Evolutionary conservation across 2,329 filamentous ascomycete genomes (phyloP), one percentile per base, ranked within the genome.

Genomic region (Pseudogymnoascus sp.): DNA sequence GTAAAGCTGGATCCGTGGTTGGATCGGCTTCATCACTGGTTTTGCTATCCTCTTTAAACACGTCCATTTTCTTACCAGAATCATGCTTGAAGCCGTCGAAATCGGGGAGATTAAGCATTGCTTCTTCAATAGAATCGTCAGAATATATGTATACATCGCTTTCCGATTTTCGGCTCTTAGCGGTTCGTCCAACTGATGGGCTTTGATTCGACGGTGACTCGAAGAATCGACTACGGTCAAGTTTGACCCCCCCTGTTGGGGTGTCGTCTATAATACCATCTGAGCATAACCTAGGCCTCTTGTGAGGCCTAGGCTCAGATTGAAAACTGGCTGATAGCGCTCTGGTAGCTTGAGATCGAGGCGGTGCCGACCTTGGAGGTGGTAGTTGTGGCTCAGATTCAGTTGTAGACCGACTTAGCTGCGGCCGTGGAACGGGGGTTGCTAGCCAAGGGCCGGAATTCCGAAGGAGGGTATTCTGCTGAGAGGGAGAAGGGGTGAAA

Each of bases 401-500:
- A 4, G 69, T 67, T 29, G 39, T 52, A 41, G 68, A 64, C 29
- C 66, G 68, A 37, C 67, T 61, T 16, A 72, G 62, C 58, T 69
- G 70, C 45, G 67, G 67, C 59, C 66, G 68, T 70, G 64, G 77
- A 29, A 77, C 78, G 61, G 79, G 75, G 43, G 77, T 79, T 29
- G 83, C 77, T 59, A 78, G 76, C 85, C 84, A 88, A 11, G 81
- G 80, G 21, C 71, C 76, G 59, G 76, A 74, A 69, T 86, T 81
- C 43, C 80, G 76, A 64, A 82, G 76, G 23, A 89, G 73, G 10
- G 86, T 72, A 26, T 78, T 77, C 70, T 84, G 83, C 69, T 89
- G 86, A 67, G 80, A 86, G 19, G 85, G 85, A 7, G 86, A 88
- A 21, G 83, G 84, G 0, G 83, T 86, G 69, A 90, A 85, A 64